Conservation (phyloP, 306 rosid species). For the Boehmeria nivea region DNA sequence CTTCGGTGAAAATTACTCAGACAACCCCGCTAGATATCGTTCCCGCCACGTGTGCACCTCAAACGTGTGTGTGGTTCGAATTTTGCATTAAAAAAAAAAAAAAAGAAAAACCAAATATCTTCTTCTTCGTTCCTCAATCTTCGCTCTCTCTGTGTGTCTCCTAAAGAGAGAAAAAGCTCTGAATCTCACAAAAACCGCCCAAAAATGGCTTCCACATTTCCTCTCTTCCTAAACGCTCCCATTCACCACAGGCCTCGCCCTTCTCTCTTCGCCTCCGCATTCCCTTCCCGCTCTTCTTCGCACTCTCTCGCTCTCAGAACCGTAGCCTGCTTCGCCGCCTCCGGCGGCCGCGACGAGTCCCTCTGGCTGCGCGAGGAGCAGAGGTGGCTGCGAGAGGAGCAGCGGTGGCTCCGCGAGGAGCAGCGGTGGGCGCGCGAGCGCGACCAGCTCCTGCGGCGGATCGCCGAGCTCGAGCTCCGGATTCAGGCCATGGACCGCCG, state of each 20-base stretch:
- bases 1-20: too few species aligned
- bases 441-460: constrained; percentile 55
- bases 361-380: constrained; percentile 90
- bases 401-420: constrained; percentile 82
- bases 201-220: background rate
- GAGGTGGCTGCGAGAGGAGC: constrained; percentile 80
- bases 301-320: constrained; percentile 26
- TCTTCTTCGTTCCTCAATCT: too few species aligned
- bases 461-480: constrained; percentile 55
- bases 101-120: too few species aligned
- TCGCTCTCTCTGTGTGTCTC: too few species aligned
- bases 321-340: constrained; percentile 23
- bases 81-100: too few species aligned
- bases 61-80: too few species aligned
- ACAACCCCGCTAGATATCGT: too few species aligned
- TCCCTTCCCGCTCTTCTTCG: constrained; percentile 14
- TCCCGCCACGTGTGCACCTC: too few species aligned
- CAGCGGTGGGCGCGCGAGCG: constrained; percentile 71
- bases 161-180: too few species aligned
- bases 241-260: constrained; percentile 13
- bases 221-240: constrained; percentile 11
- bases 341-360: constrained; percentile 39
- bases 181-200: too few species aligned
- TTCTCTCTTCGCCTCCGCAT: constrained; percentile 20
- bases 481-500: constrained; percentile 51